These are phyloP conservation scores for Cadophora malorum DNA, from an alignment of 2,329 filamentous ascomycete species.

Conservation along the genomic window DNA sequence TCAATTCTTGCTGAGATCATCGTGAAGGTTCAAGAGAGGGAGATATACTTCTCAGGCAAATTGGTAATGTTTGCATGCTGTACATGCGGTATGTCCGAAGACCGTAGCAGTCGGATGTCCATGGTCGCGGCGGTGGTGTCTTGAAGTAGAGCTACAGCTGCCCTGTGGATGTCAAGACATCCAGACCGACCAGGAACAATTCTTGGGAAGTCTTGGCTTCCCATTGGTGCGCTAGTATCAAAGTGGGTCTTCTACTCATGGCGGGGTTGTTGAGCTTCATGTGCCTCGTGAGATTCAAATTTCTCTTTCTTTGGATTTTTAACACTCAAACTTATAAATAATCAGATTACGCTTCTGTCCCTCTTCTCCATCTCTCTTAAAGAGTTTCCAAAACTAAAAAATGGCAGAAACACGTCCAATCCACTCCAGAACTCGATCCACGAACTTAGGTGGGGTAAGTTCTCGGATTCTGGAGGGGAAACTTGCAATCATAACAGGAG, in stretches of 20 bases:
- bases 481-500: constrained; percentile 79
- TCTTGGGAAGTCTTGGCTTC: neutral
- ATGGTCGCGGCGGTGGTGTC: constrained; percentile 57
- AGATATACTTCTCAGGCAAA: constrained; percentile 79
- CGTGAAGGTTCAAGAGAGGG: neutral
- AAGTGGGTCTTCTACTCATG: constrained; percentile 25
- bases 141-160: constrained; percentile 12
- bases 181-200: constrained; percentile 2
- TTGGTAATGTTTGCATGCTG: constrained; percentile 99
- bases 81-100: constrained; percentile 87
- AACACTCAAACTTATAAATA: neutral
- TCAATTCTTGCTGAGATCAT: neutral
- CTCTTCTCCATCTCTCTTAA: neutral
- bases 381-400: neutral
- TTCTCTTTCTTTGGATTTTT: neutral
- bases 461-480: constrained; percentile 68
- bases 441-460: constrained; percentile 31
- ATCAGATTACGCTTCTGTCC: neutral
- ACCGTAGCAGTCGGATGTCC: constrained; percentile 88
- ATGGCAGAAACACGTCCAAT: constrained; percentile 24
- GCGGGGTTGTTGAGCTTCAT: constrained; percentile 28
- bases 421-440: constrained; percentile 31
- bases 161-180: neutral
- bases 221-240: constrained; percentile 30
- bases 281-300: constrained; percentile 3